A percentile compares a stretch with the other conserved stretches of the same genome.
These are phyloP conservation scores for Globisporangium perplexum DNA, from an alignment of 352 stramenopile genomes.

Conservation along the genomic window DNA sequence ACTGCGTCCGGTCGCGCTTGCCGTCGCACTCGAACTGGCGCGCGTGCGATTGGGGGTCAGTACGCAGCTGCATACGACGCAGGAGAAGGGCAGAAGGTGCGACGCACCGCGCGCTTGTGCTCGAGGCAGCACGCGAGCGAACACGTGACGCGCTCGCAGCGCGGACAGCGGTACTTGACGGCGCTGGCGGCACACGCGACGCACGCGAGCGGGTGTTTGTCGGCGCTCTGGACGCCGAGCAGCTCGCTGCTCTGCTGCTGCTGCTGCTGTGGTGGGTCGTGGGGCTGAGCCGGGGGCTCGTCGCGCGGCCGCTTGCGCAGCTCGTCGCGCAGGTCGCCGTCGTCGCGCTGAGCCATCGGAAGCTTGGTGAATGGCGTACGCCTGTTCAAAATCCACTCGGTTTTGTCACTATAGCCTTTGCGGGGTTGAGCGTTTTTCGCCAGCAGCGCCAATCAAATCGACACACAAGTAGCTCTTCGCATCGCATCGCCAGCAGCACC, in stretches of 20 bases:
- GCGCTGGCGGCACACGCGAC: slow-evolving; percentile 31
- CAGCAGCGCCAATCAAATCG: too few species aligned
- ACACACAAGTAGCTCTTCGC: too few species aligned
- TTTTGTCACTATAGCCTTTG: too few species aligned
- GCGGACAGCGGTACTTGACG: slow-evolving; percentile 84
- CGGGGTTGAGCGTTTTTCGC: too few species aligned
- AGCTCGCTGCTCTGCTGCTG: slow-evolving; percentile 1
- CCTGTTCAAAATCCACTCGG: background rate
- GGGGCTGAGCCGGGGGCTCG: background rate
- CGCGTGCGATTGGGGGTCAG: too few species aligned
- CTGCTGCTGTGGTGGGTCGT: slow-evolving; percentile 9
- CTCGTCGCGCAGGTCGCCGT: background rate
- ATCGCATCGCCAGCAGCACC: too few species aligned
- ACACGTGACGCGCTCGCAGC: slow-evolving; percentile 81
- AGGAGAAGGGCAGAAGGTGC: background rate
- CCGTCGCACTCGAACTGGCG: slow-evolving; percentile 68
- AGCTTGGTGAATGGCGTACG: background rate
- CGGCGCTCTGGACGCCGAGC: background rate
- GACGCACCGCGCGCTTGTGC: slow-evolving; percentile 72
- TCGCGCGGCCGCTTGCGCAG: slow-evolving; percentile 27
- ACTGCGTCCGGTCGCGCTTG: slow-evolving; percentile 84
- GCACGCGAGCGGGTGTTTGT: slow-evolving; percentile 22
- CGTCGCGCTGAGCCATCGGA: background rate
- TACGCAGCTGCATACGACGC: background rate
- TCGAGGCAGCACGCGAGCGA: slow-evolving; percentile 69